Base-by-base conservation (phyloP, 768 basidiomycete species). In the Mycena venus region DNA sequence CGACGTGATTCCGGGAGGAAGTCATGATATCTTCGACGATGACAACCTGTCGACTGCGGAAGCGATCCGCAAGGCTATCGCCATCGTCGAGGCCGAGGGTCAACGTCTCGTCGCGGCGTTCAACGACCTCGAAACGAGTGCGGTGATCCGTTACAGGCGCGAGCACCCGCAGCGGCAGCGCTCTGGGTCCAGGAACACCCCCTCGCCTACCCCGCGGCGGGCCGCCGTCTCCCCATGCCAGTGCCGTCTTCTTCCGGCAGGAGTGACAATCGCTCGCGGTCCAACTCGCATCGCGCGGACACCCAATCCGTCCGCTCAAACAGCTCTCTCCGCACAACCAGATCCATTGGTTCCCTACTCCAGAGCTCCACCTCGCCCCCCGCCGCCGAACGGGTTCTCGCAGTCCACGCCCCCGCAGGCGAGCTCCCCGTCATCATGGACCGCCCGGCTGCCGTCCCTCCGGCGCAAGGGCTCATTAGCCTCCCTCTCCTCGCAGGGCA, bases 61-160 rank as follows among this genome's bases (percentile, higher is more conserved):
- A 67, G 89, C 91, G 44, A 90, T 95, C 65, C 90, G 89, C 55
- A 83, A 84, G 23, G 91, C 91, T 68, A 92, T 95, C 65, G 85
- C 88, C 68, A 80, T 84, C 3, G 89, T 94, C 42, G 93, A 95
- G 77, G 87, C 89, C 29, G 94, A 95, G 78, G 90, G 89, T 14
- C 83, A 87, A 34, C 85, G 91, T 14, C 84, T 95, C 31, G 81
- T 92, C 32, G 90, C 92, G 56, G 93, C 93, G 9, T 95, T 95
- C 77, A 89, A 90, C 70, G 88, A 89, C 25, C 85, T 95, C 29
- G 93, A 95, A 81, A 83, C 90, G 38, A 89, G 85, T 60, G 88
- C 91, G 25, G 78, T 91, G 51, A 90, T 89, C 4, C 89, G 87
- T 17, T 80, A 86, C 34, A 83, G 86, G 56, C 84, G 84, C 73